Evolutionary conservation across 108 stramenopile genomes (phyloP).

Genomic region (Aurantiochytrium sp.): DNA sequence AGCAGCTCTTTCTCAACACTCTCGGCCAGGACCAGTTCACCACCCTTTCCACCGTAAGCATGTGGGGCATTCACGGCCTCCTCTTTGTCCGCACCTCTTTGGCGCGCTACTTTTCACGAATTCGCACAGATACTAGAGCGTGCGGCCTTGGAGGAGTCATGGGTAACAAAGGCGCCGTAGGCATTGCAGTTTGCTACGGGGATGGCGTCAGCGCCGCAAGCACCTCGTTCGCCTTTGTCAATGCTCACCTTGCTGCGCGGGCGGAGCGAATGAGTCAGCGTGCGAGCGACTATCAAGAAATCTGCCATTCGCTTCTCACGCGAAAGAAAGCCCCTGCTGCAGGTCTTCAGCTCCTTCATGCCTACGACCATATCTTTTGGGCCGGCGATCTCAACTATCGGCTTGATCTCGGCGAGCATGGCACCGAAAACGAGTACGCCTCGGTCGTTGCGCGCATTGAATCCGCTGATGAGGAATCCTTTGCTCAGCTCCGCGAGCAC

Average conservation of each 20-base stretch:
- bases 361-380: slow-evolving; percentile 31
- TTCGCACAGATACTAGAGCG: slow-evolving; percentile 16
- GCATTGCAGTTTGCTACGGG: slow-evolving; percentile 31
- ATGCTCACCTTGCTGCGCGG: slow-evolving; percentile 52
- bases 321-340: background rate
- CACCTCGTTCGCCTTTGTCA: slow-evolving; percentile 47
- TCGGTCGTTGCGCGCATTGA: background rate
- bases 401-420: slow-evolving; percentile 25
- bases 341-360: background rate
- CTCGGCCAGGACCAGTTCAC: background rate
- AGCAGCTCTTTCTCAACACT: background rate
- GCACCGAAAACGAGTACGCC: slow-evolving; percentile 17
- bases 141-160: slow-evolving; percentile 51
- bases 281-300: slow-evolving; percentile 22
- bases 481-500: background rate
- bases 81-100: background rate
- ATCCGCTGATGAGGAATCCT: background rate
- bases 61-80: slow-evolving; percentile 19
- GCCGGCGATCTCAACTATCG: slow-evolving; percentile 36
- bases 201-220: background rate
- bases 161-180: slow-evolving; percentile 58
- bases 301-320: background rate
- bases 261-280: slow-evolving; percentile 8
- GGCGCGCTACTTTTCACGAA: background rate
- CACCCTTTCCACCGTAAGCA: background rate